Base-by-base conservation (phyloP, 257 asterid genomes). In the Solanum lignicaule region DNA sequence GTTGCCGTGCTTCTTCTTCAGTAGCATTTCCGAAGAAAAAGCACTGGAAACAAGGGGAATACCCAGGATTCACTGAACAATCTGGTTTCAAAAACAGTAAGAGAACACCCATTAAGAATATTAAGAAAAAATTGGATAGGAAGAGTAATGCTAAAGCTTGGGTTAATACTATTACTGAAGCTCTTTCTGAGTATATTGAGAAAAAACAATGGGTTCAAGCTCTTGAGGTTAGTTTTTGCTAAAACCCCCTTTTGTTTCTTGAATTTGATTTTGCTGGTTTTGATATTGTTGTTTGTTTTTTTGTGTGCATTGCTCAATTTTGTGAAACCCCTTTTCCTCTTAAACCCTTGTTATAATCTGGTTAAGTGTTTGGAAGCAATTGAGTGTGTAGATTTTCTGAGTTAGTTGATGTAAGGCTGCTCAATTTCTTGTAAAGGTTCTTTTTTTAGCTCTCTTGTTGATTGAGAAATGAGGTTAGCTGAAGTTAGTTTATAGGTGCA, bases 141-240 rank as follows among this genome's bases (percentile, higher is more conserved):
- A 95, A 91, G 90, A 90, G 87, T 35, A 91, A 88, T 60, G 96
- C 96, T 88, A 91, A 46, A 72, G 96, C 91, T 25, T 95, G 98
- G 98, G 98, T 72, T 87, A 93, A 69, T 86, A 95, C 99, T 7
- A 96, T 96, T 88, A 92, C 99, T 46, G 99, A 96, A 93, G 91
- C 95, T 48, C 96, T 96, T 85, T 90, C 96, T 73, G 96, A 93
- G 14, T 91, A 92, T 89, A 91, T 95, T 87, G 92, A 91, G 15
- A 94, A 90, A 36, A 96, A 94, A 68, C 95, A 94, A 83, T 96
- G 98, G 98, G 84, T 65, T 35, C 93, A 91, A 35, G 95, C 98
- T 81, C 94, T 96, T 79, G 90, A 95, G 98, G 98, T 95, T 36
- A 12, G 86, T 21, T 7, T 35, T 79, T 43, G 10, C 66, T 43